Base-by-base conservation (phyloP, 805 yeast species). In the Yamadazyma takamatsuzukensis region DNA sequence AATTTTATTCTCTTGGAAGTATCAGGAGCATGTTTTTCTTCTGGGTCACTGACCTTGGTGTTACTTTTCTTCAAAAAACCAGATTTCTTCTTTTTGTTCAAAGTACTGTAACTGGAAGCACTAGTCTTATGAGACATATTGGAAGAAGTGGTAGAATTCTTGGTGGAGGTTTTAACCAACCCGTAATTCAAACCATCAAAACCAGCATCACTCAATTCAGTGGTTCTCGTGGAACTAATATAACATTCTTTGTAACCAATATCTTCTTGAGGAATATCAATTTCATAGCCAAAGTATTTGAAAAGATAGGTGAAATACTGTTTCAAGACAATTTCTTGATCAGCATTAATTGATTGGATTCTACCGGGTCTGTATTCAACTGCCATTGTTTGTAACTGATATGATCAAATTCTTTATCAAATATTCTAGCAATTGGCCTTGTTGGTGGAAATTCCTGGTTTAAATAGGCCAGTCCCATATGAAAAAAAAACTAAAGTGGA, bases 271-370 rank as follows among this genome's bases (percentile, higher is more conserved):
- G 53, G 41, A 22, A 66, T 46, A 25, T 46, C 45, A 13, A 73
- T 39, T 0, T 44, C 52, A 47, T 71, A 64, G 4, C 85, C 87
- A 69, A 80, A 69, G 37, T 64, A 73, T 43, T 74, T 76, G 43
- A 83, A 61, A 29, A 78, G 47, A 46, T 77, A 70, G 30, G 81
- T 78, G 88, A 89, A 84, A 4, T 73, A 68, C 48, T 81, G 85
- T 54, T 84, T 84, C 49, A 83, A 58, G 13, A 70, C 67, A 31
- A 70, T 47, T 48, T 83, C 89, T 53, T 83, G 78, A 15, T 80
- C 82, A 2, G 59, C 55, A 25, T 48, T 51, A 22, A 66, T 50
- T 16, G 63, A 45, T 36, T 64, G 70, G 29, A 64, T 51, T 40
- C 71, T 49, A 5, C 64, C 69, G 5, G 61, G 59, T 28, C 67